Percentiles rank a stretch among this genome's conserved stretches.
phyloP scores from a whole-genome alignment of 225 moss, liverwort and hornwort species.

The Sphagnum contortum region DNA sequence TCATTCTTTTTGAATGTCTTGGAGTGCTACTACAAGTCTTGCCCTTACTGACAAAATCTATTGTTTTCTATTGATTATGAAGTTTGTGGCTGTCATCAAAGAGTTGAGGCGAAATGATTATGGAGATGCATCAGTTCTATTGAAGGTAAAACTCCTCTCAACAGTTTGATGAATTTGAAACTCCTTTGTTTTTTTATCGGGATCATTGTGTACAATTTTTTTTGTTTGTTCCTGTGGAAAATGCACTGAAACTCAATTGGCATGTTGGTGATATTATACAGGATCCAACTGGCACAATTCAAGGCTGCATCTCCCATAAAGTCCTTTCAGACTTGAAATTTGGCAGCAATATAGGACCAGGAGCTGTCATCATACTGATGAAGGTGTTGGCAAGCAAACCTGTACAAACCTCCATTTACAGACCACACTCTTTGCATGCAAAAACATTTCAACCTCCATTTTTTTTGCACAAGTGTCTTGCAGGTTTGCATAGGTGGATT shows the following conservation, averaged over 20 bases:
- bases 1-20: too few relatives aligned
- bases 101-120: constrained; percentile 40
- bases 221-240: too few relatives aligned
- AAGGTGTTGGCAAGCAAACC: constrained; percentile 23
- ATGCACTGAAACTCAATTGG: background rate
- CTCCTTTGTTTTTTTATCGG: too few relatives aligned
- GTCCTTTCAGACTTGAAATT: constrained; percentile 53
- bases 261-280: constrained; percentile 20
- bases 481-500: too few relatives aligned
- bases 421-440: background rate
- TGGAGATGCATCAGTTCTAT: constrained; percentile 50
- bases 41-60: too few relatives aligned
- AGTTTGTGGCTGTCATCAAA: constrained; percentile 79
- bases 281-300: constrained; percentile 79
- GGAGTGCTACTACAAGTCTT: too few relatives aligned
- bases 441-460: too few relatives aligned
- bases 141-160: constrained; percentile 37
- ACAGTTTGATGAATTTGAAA: too few relatives aligned
- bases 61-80: background rate
- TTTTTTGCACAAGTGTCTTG: too few relatives aligned
- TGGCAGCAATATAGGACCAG: constrained; percentile 44
- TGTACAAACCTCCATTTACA: too few relatives aligned
- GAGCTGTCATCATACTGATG: constrained; percentile 61
- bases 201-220: too few relatives aligned
- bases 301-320: constrained; percentile 56